A percentile compares a stretch with the other conserved stretches of the same genome.
Conservation (phyloP, 495 filamentous ascomycete genomes). For the Geoglossum glabrum region DNA sequence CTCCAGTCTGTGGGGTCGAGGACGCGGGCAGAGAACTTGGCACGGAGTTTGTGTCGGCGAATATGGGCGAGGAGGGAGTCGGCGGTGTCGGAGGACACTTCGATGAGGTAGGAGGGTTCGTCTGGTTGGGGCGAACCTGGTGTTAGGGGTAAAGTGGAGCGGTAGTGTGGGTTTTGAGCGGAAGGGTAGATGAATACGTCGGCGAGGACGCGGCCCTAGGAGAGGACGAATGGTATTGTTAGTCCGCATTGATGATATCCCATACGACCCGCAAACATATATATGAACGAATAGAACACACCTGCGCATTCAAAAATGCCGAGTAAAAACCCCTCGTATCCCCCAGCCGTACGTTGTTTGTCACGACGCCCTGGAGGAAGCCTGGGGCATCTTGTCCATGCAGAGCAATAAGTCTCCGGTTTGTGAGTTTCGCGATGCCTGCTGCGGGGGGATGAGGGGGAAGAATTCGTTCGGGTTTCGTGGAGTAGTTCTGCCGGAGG, state of each 20-base stretch:
- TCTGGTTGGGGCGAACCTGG: constrained; percentile 6
- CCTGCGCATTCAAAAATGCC: constrained; percentile 59
- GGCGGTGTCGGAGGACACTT: constrained; percentile 51
- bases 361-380: constrained; percentile 76
- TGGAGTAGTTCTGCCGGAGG: neutral
- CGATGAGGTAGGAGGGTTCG: constrained; percentile 51
- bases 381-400: constrained; percentile 57
- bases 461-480: neutral
- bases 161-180: constrained; percentile 2
- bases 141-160: constrained; percentile 3
- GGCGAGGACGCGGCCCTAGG: constrained; percentile 55
- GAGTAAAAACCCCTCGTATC: constrained; percentile 41
- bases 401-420: constrained; percentile 59
- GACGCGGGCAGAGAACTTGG: constrained; percentile 48
- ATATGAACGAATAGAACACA: neutral
- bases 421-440: constrained; percentile 34
- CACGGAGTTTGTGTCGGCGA: constrained; percentile 62
- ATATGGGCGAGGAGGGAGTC: constrained; percentile 44
- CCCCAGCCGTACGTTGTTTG: constrained; percentile 41
- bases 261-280: too few relatives aligned
- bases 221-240: neutral
- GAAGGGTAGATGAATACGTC: constrained; percentile 75
- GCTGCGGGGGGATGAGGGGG: constrained; percentile 21
- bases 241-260: neutral
- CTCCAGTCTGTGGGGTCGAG: constrained; percentile 24